phyloP scores from a whole-genome alignment of 192 early-diverging fungal species.

The Backusella liffmaniae region DNA sequence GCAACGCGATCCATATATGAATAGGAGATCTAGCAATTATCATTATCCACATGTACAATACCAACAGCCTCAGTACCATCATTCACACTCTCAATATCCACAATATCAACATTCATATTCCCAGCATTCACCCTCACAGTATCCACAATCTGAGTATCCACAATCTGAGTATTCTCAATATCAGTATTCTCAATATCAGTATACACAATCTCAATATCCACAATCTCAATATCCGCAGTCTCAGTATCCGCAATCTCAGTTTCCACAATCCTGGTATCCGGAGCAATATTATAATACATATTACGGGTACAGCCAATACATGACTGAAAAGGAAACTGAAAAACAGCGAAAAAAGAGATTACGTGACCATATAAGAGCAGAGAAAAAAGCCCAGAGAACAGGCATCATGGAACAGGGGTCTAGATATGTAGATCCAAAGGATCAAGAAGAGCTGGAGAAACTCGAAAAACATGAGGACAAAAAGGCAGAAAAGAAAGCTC shows the following conservation, averaged over 20 bases:
- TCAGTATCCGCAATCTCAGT: neutral
- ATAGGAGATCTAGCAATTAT: neutral
- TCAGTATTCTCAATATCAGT: neutral
- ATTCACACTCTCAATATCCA: neutral
- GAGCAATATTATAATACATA: neutral
- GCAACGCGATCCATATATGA: neutral
- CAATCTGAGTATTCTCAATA: neutral
- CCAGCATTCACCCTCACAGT: too few relatives aligned
- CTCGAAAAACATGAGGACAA: neutral
- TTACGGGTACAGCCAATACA: neutral
- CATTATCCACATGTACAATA: neutral
- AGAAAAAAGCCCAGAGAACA: neutral
- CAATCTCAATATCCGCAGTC: neutral
- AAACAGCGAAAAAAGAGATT: neutral
- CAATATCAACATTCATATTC: neutral
- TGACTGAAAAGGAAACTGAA: neutral
- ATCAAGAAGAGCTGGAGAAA: constrained; percentile 2
- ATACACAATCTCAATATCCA: neutral
- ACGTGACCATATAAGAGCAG: neutral
- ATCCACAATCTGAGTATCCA: neutral
- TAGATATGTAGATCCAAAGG: neutral
- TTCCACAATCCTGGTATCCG: neutral
- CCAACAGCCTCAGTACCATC: neutral
- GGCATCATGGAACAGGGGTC: neutral
- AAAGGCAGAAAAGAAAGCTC: neutral